A percentile compares a stretch with the other conserved stretches of the same genome.
Conservation (phyloP, 2,329 filamentous ascomycete genomes). For the Tolypocladium tundrense region DNA sequence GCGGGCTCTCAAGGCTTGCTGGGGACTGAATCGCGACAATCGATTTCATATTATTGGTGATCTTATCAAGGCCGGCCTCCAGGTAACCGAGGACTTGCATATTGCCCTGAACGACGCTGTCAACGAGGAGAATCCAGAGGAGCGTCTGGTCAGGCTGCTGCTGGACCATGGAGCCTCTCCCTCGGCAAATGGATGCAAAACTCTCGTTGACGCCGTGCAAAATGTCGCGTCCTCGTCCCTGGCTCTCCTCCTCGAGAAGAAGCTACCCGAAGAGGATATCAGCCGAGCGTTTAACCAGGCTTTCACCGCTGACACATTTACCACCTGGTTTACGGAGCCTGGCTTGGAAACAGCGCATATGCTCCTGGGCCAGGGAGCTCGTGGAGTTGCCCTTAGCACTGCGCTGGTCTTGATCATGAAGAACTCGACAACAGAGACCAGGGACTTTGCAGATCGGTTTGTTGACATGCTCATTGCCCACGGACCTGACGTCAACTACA, state of each 20-base stretch:
- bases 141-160: conserved; percentile 34
- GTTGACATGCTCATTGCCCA: conserved; percentile 27
- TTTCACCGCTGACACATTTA: conserved; percentile 30
- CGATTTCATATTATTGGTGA: conserved; percentile 37
- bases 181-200: conserved; percentile 38
- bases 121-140: conserved; percentile 40
- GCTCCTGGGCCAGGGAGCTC: conserved; percentile 38
- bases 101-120: conserved; percentile 39
- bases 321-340: conserved; percentile 34
- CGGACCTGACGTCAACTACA: conserved; percentile 37
- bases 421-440: conserved; percentile 25
- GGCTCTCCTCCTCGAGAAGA: conserved; percentile 28
- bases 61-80: conserved; percentile 41
- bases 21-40: conserved; percentile 37
- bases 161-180: conserved; percentile 42
- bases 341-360: conserved; percentile 36
- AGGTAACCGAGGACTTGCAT: conserved; percentile 38
- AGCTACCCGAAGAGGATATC: conserved; percentile 32
- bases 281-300: conserved; percentile 32
- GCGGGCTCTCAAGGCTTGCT: conserved; percentile 41
- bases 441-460: conserved; percentile 33
- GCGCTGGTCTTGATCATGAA: conserved; percentile 37
- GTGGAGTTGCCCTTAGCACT: conserved; percentile 32
- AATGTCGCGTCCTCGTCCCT: conserved; percentile 28
- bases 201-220: conserved; percentile 37